Base-by-base conservation (phyloP, 2,329 filamentous ascomycete genomes). In the Diaporthe ilicicola region DNA sequence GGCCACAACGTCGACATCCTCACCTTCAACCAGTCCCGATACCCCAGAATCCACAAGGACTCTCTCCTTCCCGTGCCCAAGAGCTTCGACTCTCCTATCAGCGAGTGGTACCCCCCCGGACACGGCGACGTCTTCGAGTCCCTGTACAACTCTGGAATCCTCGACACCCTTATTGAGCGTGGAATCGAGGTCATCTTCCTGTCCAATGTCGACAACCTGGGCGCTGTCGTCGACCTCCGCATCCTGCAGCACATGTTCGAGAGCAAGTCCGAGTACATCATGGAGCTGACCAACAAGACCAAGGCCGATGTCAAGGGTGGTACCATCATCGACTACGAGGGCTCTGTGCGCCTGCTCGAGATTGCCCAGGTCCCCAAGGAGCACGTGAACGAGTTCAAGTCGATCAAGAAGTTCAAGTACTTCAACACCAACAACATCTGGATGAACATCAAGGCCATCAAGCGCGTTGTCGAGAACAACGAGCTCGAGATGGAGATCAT, bases 351-450 rank as follows among this genome's bases (percentile, higher is more conserved):
- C 81, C 92, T 99, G 76, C 93, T 99, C 67, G 96, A 99, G 88
- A 98, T 99, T 79, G 96, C 96, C 17, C 96, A 99, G 88, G 96
- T 99, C 44, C 96, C 96, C 85, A 99, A 98, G 91, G 94, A 99
- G 88, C 96, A 99, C 86, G 94, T 96, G 83, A 98, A 99, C 86
- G 96, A 99, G 87, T 99, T 99, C 94, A 99, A 99, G 92, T 98
- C 95, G 61, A 99, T 99, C 89, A 99, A 99, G 92, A 99, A 99
- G 90, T 99, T 99, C 93, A 98, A 97, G 90, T 99, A 99, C 91
- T 99, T 99, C 92, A 99, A 99, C 91, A 99, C 96, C 85, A 99
- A 99, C 93, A 99, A 99, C 90, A 98, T 99, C 86, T 99, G 96
- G 96, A 93, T 99, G 89, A 97, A 97, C 87, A 89, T 98, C 78